phyloP scores from a whole-genome alignment of 2,329 filamentous ascomycete species.

The Pseudogymnoascus sp. region DNA sequence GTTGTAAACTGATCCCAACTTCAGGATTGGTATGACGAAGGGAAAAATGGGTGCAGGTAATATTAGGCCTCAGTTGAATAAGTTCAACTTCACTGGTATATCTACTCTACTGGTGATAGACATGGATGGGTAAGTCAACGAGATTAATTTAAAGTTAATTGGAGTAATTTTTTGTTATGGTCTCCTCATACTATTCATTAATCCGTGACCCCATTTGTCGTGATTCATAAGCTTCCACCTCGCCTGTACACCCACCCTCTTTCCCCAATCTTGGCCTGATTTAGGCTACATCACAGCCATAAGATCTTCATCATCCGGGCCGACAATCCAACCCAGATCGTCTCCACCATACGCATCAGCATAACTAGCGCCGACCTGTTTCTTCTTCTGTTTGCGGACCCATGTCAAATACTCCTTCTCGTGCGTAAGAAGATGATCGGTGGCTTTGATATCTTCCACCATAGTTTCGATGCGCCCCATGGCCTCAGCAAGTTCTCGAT shows the following conservation, averaged over 20 bases:
- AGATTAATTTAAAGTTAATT: neutral
- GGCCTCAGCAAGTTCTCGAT: slow-evolving; percentile 35
- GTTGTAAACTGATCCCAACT: too few relatives aligned
- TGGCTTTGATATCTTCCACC: slow-evolving; percentile 39
- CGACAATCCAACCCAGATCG: slow-evolving; percentile 28
- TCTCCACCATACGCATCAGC: slow-evolving; percentile 27
- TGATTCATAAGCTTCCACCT: slow-evolving; percentile 5
- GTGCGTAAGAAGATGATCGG: slow-evolving; percentile 45
- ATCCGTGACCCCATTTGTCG: neutral
- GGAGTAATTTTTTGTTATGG: neutral
- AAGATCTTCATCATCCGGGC: slow-evolving; percentile 46
- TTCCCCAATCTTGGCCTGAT: neutral
- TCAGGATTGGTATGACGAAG: too few relatives aligned
- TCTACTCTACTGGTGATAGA: neutral
- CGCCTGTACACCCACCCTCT: neutral
- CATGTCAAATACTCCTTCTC: slow-evolving; percentile 46
- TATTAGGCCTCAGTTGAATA: neutral
- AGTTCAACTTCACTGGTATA: neutral
- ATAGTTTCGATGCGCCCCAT: slow-evolving; percentile 38
- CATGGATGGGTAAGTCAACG: neutral
- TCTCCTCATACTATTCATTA: neutral
- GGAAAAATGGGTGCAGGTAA: neutral
- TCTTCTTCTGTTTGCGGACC: slow-evolving; percentile 34
- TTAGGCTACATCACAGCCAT: slow-evolving; percentile 37
- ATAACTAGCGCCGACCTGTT: slow-evolving; percentile 38